Base-by-base conservation (phyloP, 805 yeast species). In the Debaryomyces hansenii region DNA sequence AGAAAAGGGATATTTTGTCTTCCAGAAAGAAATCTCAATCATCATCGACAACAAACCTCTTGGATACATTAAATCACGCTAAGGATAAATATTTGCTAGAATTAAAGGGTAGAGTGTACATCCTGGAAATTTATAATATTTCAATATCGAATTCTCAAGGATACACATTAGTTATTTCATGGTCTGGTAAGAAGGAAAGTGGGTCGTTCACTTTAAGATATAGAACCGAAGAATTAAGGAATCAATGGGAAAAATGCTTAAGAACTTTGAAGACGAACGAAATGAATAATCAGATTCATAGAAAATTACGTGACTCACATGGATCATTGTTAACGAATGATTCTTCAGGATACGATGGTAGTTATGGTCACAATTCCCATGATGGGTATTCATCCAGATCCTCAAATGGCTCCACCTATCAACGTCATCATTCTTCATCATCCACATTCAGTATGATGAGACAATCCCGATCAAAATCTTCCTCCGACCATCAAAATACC, bases 161-260 rank as follows among this genome's bases (percentile, higher is more conserved):
- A 5, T 82, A 83, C 58, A 78, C 80, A 11, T 68, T 86, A 53
- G 79, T 84, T 32, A 78, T 86, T 9, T 79, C 87, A 12, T 87
- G 94, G 94, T 81, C 84, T n/a, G 94, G 96, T 7, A 82, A 85
- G 43, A 84, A 82, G 57, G 97, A 91, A 53, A 83, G 87, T 24
- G 97, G 96, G 11, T 82, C 88, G 15, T 90, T 94, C 56, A 80
- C 90, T 14, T 76, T 94, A 60, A 78, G 88, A 46, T 90, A 90
- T 66, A 79, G 85, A 50, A 85, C 85, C 42, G 97, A 91, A 58
- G 98, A 94, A 63, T 75, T 77, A 14, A 75, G 95, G 52, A 78
- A 77, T 47, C 92, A 85, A 63, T 94, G 98, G 98, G 89, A 81
- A 48, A 62, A 71, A 2, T 79, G 90, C 50, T 73, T 87, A 51